Evolutionary conservation across 495 filamentous ascomycete genomes (phyloP), one percentile per base, ranked within the genome.

Genomic region (Tuber borchii): DNA sequence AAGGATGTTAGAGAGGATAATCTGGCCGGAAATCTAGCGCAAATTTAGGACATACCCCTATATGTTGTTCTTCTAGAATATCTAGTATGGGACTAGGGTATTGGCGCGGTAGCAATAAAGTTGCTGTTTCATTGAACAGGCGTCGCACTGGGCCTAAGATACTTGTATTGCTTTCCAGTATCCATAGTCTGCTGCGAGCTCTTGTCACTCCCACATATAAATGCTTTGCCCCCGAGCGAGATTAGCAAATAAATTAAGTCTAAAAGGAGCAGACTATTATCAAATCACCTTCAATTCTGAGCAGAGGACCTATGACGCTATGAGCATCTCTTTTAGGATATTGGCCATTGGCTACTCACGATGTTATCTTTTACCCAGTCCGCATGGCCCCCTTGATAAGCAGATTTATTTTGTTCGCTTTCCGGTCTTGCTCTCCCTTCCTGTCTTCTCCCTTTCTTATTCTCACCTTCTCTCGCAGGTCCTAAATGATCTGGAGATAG

Each of bases 231-330:
- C 39, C 39, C 1, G 3, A 40, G 39, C 39, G 5, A 0, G 39
- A 40, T 40, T 5, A 40, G 39, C 5, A 40, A 40, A 40, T 6
- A 40, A 40, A 40, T 40, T 40, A 40, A 40, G 39, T 6, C 3
- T 40, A 40, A 40, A 40, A 40, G 39, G 39, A 40, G 39, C 5
- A 2, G 22, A 51, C 22, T 69, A 16, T 2, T 39, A 2, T 43
- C 34, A 37, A 37, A 37, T 37, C 43, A 79, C 77, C 75, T 79
- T 79, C 8, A 79, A 65, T 42, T 79, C 77, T 19, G 71, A 78
- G 51, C 77, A 79, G 46, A 78, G 74, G 5, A 12, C 70, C 76
- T 78, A 20, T 8, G 39, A 20, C 2, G 22, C 51, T 43, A 26
- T 26, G 17, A 73, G 37, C 61, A 17, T 20, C 48, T 61, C 42